These are phyloP conservation scores for Pythium aristosporum DNA, from an alignment of 352 stramenopile species.

Conservation along the genomic window DNA sequence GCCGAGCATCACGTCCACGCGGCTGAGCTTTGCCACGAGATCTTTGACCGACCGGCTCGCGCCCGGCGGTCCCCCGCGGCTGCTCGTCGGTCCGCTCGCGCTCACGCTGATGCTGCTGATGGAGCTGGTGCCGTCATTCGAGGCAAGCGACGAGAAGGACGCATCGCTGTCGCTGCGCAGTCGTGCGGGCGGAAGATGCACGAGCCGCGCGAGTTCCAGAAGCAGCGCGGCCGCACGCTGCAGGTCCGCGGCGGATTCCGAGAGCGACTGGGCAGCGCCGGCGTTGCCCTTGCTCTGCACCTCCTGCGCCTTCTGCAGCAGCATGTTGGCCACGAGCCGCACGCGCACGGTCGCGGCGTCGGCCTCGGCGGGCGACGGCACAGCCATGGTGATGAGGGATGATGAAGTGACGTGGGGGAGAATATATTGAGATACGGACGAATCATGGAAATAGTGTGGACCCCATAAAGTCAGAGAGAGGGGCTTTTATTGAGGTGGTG, in stretches of 20 bases:
- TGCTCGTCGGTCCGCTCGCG: background rate
- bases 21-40: constrained; percentile 33
- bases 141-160: constrained; percentile 6
- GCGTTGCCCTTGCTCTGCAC: constrained; percentile 62
- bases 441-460: background rate
- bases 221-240: constrained; percentile 52
- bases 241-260: constrained; percentile 52
- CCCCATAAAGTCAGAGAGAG: background rate
- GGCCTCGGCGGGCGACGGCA: constrained; percentile 32
- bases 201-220: constrained; percentile 51
- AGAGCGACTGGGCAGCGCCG: constrained; percentile 41
- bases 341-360: constrained; percentile 62
- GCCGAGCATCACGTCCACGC: constrained; percentile 54
- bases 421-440: constrained; percentile 8
- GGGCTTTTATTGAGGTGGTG: background rate
- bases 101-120: background rate
- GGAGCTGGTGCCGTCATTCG: constrained; percentile 6
- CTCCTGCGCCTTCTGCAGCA: constrained; percentile 65
- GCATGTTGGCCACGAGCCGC: constrained; percentile 74
- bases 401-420: background rate
- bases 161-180: constrained; percentile 29
- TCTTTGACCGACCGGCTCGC: constrained; percentile 31
- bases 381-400: constrained; percentile 6
- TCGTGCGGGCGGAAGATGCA: constrained; percentile 22
- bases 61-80: background rate